phyloP scores from a whole-genome alignment of 2,329 filamentous ascomycete genomes.

The Coleophoma cylindrospora region DNA sequence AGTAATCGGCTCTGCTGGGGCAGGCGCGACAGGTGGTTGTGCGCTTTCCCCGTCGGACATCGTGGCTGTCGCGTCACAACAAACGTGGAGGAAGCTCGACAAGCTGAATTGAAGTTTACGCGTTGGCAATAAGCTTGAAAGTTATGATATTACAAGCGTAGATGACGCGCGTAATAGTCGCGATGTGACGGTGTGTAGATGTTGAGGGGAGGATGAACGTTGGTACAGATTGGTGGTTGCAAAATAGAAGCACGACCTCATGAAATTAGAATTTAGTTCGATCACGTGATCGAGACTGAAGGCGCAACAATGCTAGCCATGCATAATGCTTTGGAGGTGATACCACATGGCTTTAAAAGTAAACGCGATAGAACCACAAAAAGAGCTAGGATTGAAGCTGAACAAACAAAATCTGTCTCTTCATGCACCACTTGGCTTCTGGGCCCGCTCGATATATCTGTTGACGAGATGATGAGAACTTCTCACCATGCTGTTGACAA shows the following conservation, averaged over 20 bases:
- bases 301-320: no score
- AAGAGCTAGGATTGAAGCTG: no score
- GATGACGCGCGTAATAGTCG: not conserved
- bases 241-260: not conserved
- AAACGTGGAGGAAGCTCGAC: slow-evolving; percentile 1
- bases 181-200: not conserved
- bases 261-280: not conserved
- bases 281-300: not conserved
- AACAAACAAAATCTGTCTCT: no score
- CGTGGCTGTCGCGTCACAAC: slow-evolving; percentile 17
- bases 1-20: slow-evolving; percentile 10
- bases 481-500: not conserved
- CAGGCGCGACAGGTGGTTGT: slow-evolving; percentile 10
- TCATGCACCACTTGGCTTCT: no score
- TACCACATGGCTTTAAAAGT: no score
- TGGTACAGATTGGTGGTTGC: not conserved
- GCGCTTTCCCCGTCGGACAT: slow-evolving; percentile 22
- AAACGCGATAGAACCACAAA: no score
- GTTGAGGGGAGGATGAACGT: not conserved
- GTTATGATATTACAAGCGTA: no score
- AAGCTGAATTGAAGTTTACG: slow-evolving; percentile 3
- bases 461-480: not conserved
- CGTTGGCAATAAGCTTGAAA: not conserved
- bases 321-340: no score
- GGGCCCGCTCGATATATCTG: no score